These are phyloP conservation scores for Vigna nakashimae DNA, from an alignment of 306 rosid species.

Conservation along the genomic window DNA sequence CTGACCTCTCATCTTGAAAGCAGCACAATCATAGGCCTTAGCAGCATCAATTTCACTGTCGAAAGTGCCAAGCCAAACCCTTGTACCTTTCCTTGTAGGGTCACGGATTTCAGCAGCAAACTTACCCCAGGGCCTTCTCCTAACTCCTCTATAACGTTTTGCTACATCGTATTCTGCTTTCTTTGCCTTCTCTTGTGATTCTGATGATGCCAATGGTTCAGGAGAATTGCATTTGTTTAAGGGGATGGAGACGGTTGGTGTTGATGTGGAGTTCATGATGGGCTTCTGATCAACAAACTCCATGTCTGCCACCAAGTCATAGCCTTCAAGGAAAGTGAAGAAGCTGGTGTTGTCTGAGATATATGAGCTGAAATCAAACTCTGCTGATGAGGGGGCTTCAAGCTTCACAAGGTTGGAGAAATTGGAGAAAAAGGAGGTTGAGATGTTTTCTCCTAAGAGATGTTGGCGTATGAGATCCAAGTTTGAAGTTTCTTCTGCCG, in stretches of 20 bases:
- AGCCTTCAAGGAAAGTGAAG: constrained; percentile 32
- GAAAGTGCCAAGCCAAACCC: constrained; percentile 93
- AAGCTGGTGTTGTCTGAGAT: constrained; percentile 27
- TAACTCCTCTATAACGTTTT: constrained; percentile 75
- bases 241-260: not conserved
- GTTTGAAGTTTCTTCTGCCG: constrained; percentile 54
- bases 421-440: constrained; percentile 49
- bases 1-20: constrained; percentile 83
- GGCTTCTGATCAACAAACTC: not conserved
- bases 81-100: constrained; percentile 66
- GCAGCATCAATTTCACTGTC: constrained; percentile 81
- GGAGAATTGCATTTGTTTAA: constrained; percentile 5
- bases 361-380: constrained; percentile 52
- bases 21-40: constrained; percentile 87
- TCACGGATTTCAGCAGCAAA: constrained; percentile 92
- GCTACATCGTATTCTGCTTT: constrained; percentile 26
- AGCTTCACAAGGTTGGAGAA: constrained; percentile 54
- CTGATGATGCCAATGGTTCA: constrained; percentile 7
- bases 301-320: constrained; percentile 43
- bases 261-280: not conserved
- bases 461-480: constrained; percentile 67
- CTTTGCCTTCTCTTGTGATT: constrained; percentile 18
- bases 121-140: constrained; percentile 92
- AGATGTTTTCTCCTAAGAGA: constrained; percentile 60
- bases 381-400: constrained; percentile 51